A percentile compares a stretch with the other conserved stretches of the same genome.
phyloP scores from a whole-genome alignment of 2,329 filamentous ascomycete genomes.

The Aschersonia sp. region DNA sequence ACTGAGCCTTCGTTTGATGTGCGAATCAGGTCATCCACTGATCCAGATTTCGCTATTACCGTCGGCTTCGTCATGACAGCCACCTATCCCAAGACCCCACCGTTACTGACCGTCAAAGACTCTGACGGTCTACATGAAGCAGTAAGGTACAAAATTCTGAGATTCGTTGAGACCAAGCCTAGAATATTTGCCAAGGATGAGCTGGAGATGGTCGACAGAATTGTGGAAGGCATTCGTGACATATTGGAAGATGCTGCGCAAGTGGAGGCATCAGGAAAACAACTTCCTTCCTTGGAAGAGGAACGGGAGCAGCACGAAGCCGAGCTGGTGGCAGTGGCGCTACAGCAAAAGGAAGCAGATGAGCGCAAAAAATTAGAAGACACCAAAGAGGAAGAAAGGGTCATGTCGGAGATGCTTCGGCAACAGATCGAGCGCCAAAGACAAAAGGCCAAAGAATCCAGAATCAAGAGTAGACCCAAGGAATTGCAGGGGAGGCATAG shows the following conservation, averaged over 20 bases:
- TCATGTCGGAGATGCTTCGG: conserved; percentile 56
- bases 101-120: conserved; percentile 55
- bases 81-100: conserved; percentile 78
- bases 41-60: conserved; percentile 55
- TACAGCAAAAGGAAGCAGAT: conserved; percentile 38
- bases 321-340: conserved; percentile 45
- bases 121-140: conserved; percentile 51
- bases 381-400: conserved; percentile 52
- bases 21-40: conserved; percentile 57
- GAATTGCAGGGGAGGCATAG: conserved; percentile 14
- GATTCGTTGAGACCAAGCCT: conserved; percentile 44
- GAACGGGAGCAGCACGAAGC: conserved; percentile 77
- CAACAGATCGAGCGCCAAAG: conserved; percentile 57
- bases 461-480: conserved; percentile 41
- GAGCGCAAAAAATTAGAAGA: conserved; percentile 40
- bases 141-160: conserved; percentile 56
- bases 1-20: conserved; percentile 75
- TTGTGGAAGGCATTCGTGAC: conserved; percentile 56
- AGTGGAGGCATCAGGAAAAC: conserved; percentile 57
- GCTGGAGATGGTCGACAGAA: conserved; percentile 47
- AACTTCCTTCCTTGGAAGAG: conserved; percentile 76
- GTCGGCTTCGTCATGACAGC: conserved; percentile 73
- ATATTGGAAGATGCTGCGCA: conserved; percentile 79
- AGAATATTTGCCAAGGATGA: conserved; percentile 35
- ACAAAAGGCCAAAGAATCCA: conserved; percentile 48